Percentiles rank a stretch among this genome's conserved stretches.
Evolutionary conservation across 306 rosid genomes (phyloP).

Genomic region (Hippophae tibetana): DNA sequence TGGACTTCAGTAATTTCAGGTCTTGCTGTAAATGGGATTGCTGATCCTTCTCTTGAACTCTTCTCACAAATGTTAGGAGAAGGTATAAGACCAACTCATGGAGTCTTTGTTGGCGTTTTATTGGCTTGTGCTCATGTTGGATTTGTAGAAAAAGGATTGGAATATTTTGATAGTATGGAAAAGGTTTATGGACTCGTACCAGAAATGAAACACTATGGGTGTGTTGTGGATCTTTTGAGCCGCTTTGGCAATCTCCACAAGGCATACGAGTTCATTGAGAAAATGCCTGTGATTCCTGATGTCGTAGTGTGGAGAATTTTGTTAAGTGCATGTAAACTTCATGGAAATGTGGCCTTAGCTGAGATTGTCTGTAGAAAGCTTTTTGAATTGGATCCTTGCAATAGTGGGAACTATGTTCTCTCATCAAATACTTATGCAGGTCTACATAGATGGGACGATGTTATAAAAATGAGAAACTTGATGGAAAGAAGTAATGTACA

Average conservation of each 20-base stretch:
- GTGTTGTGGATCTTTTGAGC: slow-evolving; percentile 75
- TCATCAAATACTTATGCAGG: slow-evolving; percentile 62
- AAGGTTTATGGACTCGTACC: slow-evolving; percentile 51
- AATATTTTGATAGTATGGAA: slow-evolving; percentile 63
- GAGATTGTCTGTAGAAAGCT: slow-evolving; percentile 67
- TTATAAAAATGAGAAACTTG: slow-evolving; percentile 51
- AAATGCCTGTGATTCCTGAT: slow-evolving; percentile 62
- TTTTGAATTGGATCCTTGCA: slow-evolving; percentile 60
- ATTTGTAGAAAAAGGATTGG: slow-evolving; percentile 64
- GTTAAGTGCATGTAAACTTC: slow-evolving; percentile 68
- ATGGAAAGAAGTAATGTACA: slow-evolving; percentile 54
- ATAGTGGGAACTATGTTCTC: slow-evolving; percentile 67
- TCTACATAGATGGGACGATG: slow-evolving; percentile 82
- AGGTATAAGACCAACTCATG: slow-evolving; percentile 53
- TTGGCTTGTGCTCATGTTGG: slow-evolving; percentile 82
- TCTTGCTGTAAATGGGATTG: slow-evolving; percentile 79
- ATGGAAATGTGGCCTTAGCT: slow-evolving; percentile 59
- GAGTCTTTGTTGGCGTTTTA: slow-evolving; percentile 63
- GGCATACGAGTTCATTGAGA: slow-evolving; percentile 55
- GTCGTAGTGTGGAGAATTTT: slow-evolving; percentile 71
- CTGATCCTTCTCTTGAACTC: slow-evolving; percentile 45
- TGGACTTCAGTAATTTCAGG: slow-evolving; percentile 73
- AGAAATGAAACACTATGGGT: slow-evolving; percentile 72
- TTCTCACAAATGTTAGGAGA: slow-evolving; percentile 58
- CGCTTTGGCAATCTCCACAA: slow-evolving; percentile 65